Evolutionary conservation across 176 grass and related monocot genomes (phyloP), one percentile per base, ranked within the genome.

Genomic region (Eragrostis curvula): DNA sequence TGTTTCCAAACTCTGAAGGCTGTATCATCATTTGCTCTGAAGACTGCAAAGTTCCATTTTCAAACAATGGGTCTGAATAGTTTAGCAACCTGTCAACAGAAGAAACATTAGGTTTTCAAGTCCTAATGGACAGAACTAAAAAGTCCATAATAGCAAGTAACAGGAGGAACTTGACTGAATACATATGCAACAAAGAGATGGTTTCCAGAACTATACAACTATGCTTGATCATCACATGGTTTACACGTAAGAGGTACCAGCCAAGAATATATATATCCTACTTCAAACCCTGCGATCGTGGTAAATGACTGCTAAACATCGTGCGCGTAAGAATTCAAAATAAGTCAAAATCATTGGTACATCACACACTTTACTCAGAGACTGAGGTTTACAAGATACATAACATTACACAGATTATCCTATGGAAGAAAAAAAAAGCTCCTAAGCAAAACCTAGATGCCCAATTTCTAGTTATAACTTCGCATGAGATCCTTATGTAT

Each of bases 1-100:
- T 61, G 24, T 28, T 85, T 65, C 68, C 84, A 39, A 56, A 74
- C 16, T 86, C 88, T 66, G 83, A 55, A 72, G 79, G 42, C 20
- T 27, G 79, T 44, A 23, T 66, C 42, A 60, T 78, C 73, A 78
- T 78, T 21, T 86, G 79, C 73, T 67, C 48, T 73, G 79, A 82
- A 66, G 79, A 55, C 53, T 74, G 75, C 25, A 17, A 63, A 44
- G 49, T 78, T 78, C 67, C 83, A 73, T 78, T 86, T 90, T 86
- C 88, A 82, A 90, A 86, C 42, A 90, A 73, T 66, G 79, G 79
- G 15, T 86, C 83, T 67, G 79, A 57, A 78, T 86, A 90, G n/a
- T 78, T 82, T 57, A 90, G 79, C 50, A 90, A 64, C 83, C 83
- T 90, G 81, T 78, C 30, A 51, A 78, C 61, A 80, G 57, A 66